Percentiles rank a stretch among this genome's conserved stretches.
These are phyloP conservation scores for Fragaria nilgerrensis DNA, from an alignment of 306 rosid species.

Conservation along the genomic window DNA sequence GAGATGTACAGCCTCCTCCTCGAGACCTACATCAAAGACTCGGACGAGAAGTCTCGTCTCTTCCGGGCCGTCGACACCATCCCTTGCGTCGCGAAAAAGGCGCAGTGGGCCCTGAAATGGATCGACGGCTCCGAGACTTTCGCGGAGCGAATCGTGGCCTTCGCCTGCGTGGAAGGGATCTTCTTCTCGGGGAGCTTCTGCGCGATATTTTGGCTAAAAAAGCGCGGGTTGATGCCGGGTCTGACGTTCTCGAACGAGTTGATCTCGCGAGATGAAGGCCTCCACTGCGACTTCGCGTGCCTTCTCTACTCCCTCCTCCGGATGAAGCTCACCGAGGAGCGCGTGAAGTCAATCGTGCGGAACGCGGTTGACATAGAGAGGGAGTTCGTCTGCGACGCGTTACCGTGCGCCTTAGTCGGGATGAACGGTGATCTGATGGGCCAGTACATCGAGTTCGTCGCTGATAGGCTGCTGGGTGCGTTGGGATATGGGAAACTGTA, in stretches of 20 bases:
- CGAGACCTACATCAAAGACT: slow-evolving; percentile 67
- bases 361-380: slow-evolving; percentile 75
- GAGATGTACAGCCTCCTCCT: slow-evolving; percentile 84
- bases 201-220: slow-evolving; percentile 81
- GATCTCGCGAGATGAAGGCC: slow-evolving; percentile 80
- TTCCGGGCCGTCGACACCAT: slow-evolving; percentile 72
- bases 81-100: slow-evolving; percentile 64
- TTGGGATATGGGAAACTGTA: slow-evolving; percentile 62
- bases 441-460: slow-evolving; percentile 75
- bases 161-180: slow-evolving; percentile 84
- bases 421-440: slow-evolving; percentile 81
- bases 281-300: slow-evolving; percentile 86
- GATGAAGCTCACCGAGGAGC: slow-evolving; percentile 52
- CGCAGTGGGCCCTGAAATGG: slow-evolving; percentile 68
- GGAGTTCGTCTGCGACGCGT: slow-evolving; percentile 80
- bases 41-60: slow-evolving; percentile 48
- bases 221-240: slow-evolving; percentile 84
- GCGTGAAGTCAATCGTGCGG: slow-evolving; percentile 47
- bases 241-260: slow-evolving; percentile 81
- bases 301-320: slow-evolving; percentile 48
- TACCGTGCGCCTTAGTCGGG: slow-evolving; percentile 78
- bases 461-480: slow-evolving; percentile 64
- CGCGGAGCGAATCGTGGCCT: slow-evolving; percentile 61
- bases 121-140: slow-evolving; percentile 48
- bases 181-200: slow-evolving; percentile 91